These are phyloP conservation scores for Dendrothele bispora DNA, from an alignment of 768 basidiomycete species.

Conservation along the genomic window DNA sequence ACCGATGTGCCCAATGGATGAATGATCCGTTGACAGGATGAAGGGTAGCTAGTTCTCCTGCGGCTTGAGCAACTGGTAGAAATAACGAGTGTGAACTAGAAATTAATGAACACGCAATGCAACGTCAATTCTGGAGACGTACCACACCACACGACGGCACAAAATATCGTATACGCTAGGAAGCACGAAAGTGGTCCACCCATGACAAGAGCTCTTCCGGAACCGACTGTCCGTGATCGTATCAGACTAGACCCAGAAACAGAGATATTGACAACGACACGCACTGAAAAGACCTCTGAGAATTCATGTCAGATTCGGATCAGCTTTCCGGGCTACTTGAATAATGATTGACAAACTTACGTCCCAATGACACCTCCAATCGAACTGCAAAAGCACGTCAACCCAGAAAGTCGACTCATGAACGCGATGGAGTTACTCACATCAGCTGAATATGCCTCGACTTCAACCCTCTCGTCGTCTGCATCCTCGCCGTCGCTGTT, in stretches of 20 bases:
- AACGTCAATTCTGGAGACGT: not conserved
- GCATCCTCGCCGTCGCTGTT: slow-evolving; percentile 7
- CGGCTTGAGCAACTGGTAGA: slow-evolving; percentile 6
- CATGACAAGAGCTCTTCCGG: slow-evolving; percentile 6
- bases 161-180: slow-evolving; percentile 3
- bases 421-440: slow-evolving; percentile 1
- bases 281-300: slow-evolving; percentile 5
- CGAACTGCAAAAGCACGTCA: not conserved
- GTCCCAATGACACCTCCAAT: slow-evolving; percentile 9
- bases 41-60: slow-evolving; percentile 5
- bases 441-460: slow-evolving; percentile 9
- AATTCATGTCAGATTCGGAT: not conserved
- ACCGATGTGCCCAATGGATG: slow-evolving; percentile 6
- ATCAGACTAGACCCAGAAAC: not conserved
- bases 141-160: slow-evolving; percentile 7
- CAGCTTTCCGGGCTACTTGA: not conserved
- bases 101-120: not conserved
- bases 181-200: slow-evolving; percentile 6
- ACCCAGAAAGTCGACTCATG: not conserved
- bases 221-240: not conserved
- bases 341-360: not conserved
- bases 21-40: slow-evolving; percentile 5
- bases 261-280: not conserved
- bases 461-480: slow-evolving; percentile 2
- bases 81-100: not conserved